phyloP scores from a whole-genome alignment of 106 monocot species.

The Triglochin maritima region DNA sequence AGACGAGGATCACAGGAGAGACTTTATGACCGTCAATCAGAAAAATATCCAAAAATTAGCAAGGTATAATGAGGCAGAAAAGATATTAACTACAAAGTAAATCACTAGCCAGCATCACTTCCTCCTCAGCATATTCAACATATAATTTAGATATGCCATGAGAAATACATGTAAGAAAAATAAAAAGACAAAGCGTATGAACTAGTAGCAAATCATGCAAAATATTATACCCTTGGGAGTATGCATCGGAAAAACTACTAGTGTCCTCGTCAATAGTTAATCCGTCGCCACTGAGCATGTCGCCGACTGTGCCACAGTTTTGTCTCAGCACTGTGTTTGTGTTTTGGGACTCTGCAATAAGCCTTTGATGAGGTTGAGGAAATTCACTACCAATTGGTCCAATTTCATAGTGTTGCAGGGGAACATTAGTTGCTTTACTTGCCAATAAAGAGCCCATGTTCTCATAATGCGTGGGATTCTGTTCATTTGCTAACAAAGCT shows the following conservation, averaged over 20 bases:
- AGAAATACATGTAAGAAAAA: not conserved
- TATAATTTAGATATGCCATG: not conserved
- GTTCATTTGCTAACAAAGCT: slow-evolving; percentile 15
- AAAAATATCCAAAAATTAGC: too few relatives aligned
- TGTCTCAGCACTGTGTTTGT: slow-evolving; percentile 32
- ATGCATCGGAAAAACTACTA: slow-evolving; percentile 53
- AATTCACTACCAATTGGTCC: slow-evolving; percentile 4
- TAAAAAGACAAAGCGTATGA: not conserved
- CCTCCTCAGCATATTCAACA: too few relatives aligned
- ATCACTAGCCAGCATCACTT: too few relatives aligned
- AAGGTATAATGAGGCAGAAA: too few relatives aligned
- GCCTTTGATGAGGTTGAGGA: slow-evolving; percentile 19
- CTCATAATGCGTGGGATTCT: slow-evolving; percentile 30
- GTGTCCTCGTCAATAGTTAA: slow-evolving; percentile 75
- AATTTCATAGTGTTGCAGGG: slow-evolving; percentile 23
- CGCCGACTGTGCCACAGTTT: slow-evolving; percentile 26
- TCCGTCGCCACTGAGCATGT: slow-evolving; percentile 37
- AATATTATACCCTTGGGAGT: slow-evolving; percentile 61
- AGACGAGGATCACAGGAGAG: too few relatives aligned
- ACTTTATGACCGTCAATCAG: too few relatives aligned
- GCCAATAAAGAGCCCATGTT: slow-evolving; percentile 18
- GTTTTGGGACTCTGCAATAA: slow-evolving; percentile 32
- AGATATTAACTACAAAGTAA: too few relatives aligned
- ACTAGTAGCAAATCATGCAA: not conserved
- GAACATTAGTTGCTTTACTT: slow-evolving; percentile 13